Evolutionary conservation across 2,329 filamentous ascomycete genomes (phyloP).

Genomic region (Aspergillus sp.): DNA sequence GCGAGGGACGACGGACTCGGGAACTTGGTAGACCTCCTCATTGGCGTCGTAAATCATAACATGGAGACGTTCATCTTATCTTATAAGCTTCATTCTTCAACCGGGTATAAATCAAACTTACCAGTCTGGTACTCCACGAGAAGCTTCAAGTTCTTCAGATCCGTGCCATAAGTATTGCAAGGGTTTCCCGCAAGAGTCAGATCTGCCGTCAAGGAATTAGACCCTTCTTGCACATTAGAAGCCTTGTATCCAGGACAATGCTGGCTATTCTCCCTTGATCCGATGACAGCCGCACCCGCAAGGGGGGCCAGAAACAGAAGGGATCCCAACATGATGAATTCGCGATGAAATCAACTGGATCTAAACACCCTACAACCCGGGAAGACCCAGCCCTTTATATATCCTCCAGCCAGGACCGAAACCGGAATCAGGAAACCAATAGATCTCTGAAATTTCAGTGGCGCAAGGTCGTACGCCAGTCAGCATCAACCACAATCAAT

Average conservation of each 20-base stretch:
- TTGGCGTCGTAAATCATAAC: conserved; percentile 68
- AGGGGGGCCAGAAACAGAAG: conserved; percentile 23
- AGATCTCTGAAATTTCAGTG: too few species aligned
- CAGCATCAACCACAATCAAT: too few species aligned
- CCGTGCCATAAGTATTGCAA: conserved; percentile 57
- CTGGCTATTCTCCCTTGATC: conserved; percentile 8
- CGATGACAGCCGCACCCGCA: conserved; percentile 22
- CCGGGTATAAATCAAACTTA: conserved; percentile 32
- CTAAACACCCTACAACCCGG: not conserved
- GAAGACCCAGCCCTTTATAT: not conserved
- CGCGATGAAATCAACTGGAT: not conserved
- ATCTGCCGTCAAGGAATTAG: conserved; percentile 59
- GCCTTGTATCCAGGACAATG: conserved; percentile 36
- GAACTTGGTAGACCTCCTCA: conserved; percentile 70
- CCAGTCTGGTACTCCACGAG: conserved; percentile 59
- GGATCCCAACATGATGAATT: conserved; percentile 18
- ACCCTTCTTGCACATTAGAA: conserved; percentile 27
- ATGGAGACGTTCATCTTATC: conserved; percentile 63
- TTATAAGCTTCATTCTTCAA: not conserved
- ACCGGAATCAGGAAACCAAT: too few species aligned
- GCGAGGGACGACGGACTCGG: conserved; percentile 62
- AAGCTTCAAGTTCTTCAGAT: conserved; percentile 53
- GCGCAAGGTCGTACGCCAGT: too few species aligned
- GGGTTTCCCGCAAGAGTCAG: conserved; percentile 63
- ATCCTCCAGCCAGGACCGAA: too few species aligned